A percentile compares a stretch with the other conserved stretches of the same genome.
Conservation (phyloP, 2,329 filamentous ascomycete species). For the Ceratocystis colombiana region DNA sequence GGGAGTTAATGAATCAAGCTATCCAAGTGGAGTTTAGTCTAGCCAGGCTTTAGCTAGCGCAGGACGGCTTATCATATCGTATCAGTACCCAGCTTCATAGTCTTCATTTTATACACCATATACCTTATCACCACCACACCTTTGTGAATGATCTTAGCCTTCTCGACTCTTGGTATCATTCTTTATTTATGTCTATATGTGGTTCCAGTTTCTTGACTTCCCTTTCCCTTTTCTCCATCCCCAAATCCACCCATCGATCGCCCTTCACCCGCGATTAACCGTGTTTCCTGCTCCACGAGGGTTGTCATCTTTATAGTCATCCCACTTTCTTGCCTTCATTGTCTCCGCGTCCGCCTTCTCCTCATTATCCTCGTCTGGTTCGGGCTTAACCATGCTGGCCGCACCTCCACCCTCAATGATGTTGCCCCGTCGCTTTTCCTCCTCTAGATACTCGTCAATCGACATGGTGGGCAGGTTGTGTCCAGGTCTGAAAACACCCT, state of each 20-base stretch:
- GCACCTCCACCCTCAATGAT: conserved; percentile 87
- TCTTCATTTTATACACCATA: background rate
- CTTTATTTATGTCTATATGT: conserved; percentile 13
- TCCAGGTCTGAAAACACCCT: conserved; percentile 77
- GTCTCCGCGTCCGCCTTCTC: conserved; percentile 84
- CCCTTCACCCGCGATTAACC: conserved; percentile 56
- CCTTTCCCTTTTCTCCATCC: too few relatives aligned
- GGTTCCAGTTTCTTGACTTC: background rate
- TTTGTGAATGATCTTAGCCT: background rate
- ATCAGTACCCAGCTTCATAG: background rate
- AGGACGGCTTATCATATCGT: background rate
- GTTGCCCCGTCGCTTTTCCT: conserved; percentile 72
- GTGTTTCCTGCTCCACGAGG: conserved; percentile 76
- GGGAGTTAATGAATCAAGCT: background rate
- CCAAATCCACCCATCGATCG: background rate
- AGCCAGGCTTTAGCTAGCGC: background rate
- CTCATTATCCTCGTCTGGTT: conserved; percentile 80
- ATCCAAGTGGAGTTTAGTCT: background rate
- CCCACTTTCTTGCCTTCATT: conserved; percentile 89
- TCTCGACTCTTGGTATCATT: background rate
- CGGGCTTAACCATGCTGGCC: conserved; percentile 54
- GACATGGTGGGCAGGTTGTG: conserved; percentile 96
- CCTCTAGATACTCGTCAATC: conserved; percentile 94
- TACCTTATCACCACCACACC: background rate
- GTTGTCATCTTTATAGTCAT: conserved; percentile 86